phyloP scores from a whole-genome alignment of 805 yeast genomes.

The Candida caryicola region DNA sequence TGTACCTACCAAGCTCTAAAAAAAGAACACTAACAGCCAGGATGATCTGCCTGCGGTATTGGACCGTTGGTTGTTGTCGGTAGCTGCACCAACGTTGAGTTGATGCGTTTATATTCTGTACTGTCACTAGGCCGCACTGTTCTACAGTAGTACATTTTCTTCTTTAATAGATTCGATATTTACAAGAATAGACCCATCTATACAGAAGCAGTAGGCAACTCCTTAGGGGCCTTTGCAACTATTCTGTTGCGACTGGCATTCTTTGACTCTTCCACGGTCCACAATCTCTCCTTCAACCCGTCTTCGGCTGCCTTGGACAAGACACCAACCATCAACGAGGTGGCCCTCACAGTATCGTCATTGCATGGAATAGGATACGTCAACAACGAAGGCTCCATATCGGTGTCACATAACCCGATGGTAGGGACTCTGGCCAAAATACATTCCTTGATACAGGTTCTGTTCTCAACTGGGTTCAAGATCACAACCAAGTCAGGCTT shows the following conservation, averaged over 20 bases:
- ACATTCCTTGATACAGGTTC: conserved; percentile 79
- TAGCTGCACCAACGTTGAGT: too few species aligned
- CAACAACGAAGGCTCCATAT: conserved; percentile 83
- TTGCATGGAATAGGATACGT: conserved; percentile 96
- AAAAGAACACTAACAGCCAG: too few species aligned
- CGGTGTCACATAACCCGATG: conserved; percentile 90
- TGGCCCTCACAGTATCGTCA: conserved; percentile 84
- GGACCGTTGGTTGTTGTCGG: too few species aligned
- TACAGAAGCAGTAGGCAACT: not conserved
- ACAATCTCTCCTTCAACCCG: conserved; percentile 63
- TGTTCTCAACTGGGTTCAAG: conserved; percentile 84
- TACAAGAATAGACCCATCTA: not conserved
- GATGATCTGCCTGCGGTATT: too few species aligned
- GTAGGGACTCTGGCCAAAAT: conserved; percentile 82
- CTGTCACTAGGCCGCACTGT: too few species aligned
- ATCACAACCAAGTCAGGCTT: conserved; percentile 88
- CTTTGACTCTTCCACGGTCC: conserved; percentile 14
- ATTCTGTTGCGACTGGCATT: not conserved
- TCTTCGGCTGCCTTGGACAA: conserved; percentile 80
- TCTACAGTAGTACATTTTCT: too few species aligned
- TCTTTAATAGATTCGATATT: not conserved
- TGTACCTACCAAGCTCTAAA: too few species aligned
- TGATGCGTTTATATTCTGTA: too few species aligned
- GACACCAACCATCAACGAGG: conserved; percentile 76
- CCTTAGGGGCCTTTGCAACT: not conserved